phyloP scores from a whole-genome alignment of 2,329 filamentous ascomycete genomes.

The Hymenoscyphus fructigenus region DNA sequence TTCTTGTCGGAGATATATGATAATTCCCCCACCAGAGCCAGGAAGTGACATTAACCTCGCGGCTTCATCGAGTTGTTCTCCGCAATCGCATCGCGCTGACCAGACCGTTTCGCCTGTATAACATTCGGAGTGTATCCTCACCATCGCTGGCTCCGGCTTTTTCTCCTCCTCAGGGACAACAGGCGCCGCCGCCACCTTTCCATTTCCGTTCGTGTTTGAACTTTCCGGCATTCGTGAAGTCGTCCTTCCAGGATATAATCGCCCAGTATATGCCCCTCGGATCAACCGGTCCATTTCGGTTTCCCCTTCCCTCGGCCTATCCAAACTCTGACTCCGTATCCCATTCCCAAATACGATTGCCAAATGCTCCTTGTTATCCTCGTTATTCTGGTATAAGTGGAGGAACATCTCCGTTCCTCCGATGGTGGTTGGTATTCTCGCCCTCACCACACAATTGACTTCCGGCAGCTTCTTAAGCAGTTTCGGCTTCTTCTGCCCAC shows the following conservation, averaged over 20 bases:
- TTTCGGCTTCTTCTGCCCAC: conserved; percentile 64
- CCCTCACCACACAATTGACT: conserved; percentile 92
- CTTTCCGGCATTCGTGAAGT: conserved; percentile 41
- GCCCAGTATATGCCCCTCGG: conserved; percentile 85
- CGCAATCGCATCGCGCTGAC: conserved; percentile 96
- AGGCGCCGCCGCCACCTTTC: neutral
- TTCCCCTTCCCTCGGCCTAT: conserved; percentile 71
- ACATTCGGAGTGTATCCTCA: conserved; percentile 96
- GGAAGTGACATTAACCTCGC: conserved; percentile 86
- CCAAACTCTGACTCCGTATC: conserved; percentile 73
- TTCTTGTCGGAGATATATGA: conserved; percentile 94
- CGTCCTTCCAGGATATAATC: conserved; percentile 80
- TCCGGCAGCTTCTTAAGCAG: conserved; percentile 74
- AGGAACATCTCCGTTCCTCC: conserved; percentile 83
- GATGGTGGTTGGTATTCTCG: conserved; percentile 83
- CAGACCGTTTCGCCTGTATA: conserved; percentile 98
- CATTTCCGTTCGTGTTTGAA: conserved; percentile 4
- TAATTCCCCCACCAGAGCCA: conserved; percentile 72
- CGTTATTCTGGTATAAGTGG: conserved; percentile 88
- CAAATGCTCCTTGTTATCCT: conserved; percentile 93
- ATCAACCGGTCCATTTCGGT: conserved; percentile 92
- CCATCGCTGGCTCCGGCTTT: conserved; percentile 63
- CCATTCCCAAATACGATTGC: conserved; percentile 93
- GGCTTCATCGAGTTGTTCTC: conserved; percentile 95
- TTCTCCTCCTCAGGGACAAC: conserved; percentile 18